Evolutionary conservation across 768 basidiomycete genomes (phyloP).

Genomic region (Lentinula boryana): DNA sequence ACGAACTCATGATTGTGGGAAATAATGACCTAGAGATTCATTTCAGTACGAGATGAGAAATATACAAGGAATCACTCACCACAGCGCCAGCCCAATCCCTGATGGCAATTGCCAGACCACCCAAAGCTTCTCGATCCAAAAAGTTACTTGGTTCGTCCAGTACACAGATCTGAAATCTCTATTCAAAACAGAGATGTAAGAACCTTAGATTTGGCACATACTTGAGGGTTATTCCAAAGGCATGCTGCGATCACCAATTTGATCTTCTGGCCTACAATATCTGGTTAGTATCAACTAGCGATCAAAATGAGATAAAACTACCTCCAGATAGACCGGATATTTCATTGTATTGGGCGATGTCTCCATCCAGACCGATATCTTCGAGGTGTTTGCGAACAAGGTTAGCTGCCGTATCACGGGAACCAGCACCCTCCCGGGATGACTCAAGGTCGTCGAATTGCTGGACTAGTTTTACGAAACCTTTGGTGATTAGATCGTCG

Average conservation of each 20-base stretch:
- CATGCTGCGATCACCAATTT: constrained; percentile 94
- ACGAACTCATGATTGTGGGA: constrained; percentile 94
- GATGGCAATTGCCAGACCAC: constrained; percentile 92
- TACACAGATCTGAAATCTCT: constrained; percentile 49
- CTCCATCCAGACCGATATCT: constrained; percentile 93
- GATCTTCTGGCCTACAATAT: constrained; percentile 79
- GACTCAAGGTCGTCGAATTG: constrained; percentile 97
- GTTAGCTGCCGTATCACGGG: constrained; percentile 76
- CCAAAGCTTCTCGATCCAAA: constrained; percentile 92
- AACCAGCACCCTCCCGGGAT: constrained; percentile 90
- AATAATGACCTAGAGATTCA: constrained; percentile 70
- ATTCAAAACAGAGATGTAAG: constrained; percentile 6
- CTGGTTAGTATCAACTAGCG: constrained; percentile 7
- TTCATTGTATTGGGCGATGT: constrained; percentile 98
- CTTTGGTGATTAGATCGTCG: constrained; percentile 79
- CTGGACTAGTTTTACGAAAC: constrained; percentile 84
- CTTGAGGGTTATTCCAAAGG: constrained; percentile 94
- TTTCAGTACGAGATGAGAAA: constrained; percentile 10
- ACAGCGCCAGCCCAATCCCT: constrained; percentile 93
- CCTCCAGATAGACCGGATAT: constrained; percentile 92
- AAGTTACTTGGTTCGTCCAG: constrained; percentile 95
- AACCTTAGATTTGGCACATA: constrained; percentile 15
- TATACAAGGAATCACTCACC: constrained; percentile 31
- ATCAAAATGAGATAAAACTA: constrained; percentile 20
- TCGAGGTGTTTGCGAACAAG: constrained; percentile 89